phyloP scores from a whole-genome alignment of 768 basidiomycete species.

The Russula compacta region DNA sequence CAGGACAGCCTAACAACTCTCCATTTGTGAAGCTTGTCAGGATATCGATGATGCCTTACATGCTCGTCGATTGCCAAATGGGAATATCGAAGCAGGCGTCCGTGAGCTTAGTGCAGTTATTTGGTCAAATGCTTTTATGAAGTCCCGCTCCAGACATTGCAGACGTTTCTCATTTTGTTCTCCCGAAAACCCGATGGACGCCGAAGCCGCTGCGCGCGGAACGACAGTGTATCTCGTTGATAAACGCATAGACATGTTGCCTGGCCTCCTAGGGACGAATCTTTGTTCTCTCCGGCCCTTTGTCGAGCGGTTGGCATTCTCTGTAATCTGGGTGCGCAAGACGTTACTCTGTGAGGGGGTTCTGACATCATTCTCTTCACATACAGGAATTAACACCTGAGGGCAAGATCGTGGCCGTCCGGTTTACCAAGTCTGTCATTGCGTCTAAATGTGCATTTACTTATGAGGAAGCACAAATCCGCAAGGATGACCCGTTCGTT shows the following conservation, averaged over 20 bases:
- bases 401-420: slow-evolving; percentile 81
- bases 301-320: slow-evolving; percentile 93
- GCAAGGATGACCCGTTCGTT: slow-evolving; percentile 84
- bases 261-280: slow-evolving; percentile 87
- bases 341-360: not conserved
- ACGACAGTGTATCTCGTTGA: slow-evolving; percentile 98
- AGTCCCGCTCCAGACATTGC: slow-evolving; percentile 67
- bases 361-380: slow-evolving; percentile 11
- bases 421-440: slow-evolving; percentile 95
- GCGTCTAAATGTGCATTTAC: slow-evolving; percentile 95
- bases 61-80: slow-evolving; percentile 77
- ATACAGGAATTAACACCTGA: slow-evolving; percentile 81
- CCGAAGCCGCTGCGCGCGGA: slow-evolving; percentile 88
- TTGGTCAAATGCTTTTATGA: not conserved
- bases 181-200: slow-evolving; percentile 90
- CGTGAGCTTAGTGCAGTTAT: slow-evolving; percentile 50
- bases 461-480: slow-evolving; percentile 89
- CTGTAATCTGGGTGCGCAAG: slow-evolving; percentile 80
- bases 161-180: slow-evolving; percentile 95
- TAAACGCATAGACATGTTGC: slow-evolving; percentile 98
- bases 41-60: slow-evolving; percentile 99
- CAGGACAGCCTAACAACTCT: slow-evolving; percentile 1
- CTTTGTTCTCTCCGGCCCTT: slow-evolving; percentile 86
- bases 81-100: slow-evolving; percentile 94
- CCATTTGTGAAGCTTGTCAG: slow-evolving; percentile 60